A percentile compares a stretch with the other conserved stretches of the same genome.
Conservation (phyloP, 192 early-diverging fungal genomes). For the Martensiomyces pterosporus region DNA sequence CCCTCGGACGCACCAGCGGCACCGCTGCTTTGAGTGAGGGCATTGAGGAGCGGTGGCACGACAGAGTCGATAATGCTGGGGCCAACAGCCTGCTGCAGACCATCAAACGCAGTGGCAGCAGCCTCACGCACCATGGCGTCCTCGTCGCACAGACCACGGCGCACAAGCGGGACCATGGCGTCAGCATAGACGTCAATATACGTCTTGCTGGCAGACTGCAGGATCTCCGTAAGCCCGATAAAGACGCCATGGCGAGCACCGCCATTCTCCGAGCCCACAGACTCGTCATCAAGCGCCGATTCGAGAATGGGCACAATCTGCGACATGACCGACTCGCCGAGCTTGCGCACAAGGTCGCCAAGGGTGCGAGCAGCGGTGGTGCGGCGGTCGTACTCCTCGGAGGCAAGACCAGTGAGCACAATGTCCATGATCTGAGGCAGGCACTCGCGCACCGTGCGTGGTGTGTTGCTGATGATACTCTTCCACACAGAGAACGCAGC, state of each 20-base stretch:
- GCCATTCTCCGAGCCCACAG: slow-evolving; percentile 33
- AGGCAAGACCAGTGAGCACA: slow-evolving; percentile 76
- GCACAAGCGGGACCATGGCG: slow-evolving; percentile 77
- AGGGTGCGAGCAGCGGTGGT: slow-evolving; percentile 86
- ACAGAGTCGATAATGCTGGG: slow-evolving; percentile 91
- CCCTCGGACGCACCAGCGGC: not conserved
- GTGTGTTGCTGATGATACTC: slow-evolving; percentile 90
- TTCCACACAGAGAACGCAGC: slow-evolving; percentile 92
- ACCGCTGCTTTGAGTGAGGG: slow-evolving; percentile 51
- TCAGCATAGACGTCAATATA: slow-evolving; percentile 82
- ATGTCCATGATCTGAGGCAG: slow-evolving; percentile 87
- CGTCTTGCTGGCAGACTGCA: slow-evolving; percentile 75
- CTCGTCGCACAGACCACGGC: slow-evolving; percentile 79
- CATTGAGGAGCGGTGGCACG: slow-evolving; percentile 81
- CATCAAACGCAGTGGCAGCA: slow-evolving; percentile 90
- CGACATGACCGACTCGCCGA: slow-evolving; percentile 85
- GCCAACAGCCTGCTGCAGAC: slow-evolving; percentile 86
- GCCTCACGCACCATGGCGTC: slow-evolving; percentile 86
- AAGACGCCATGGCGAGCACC: slow-evolving; percentile 84
- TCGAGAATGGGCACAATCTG: slow-evolving; percentile 92
- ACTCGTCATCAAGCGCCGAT: slow-evolving; percentile 58
- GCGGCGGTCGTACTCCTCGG: slow-evolving; percentile 72
- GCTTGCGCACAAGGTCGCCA: slow-evolving; percentile 89
- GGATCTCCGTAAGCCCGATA: slow-evolving; percentile 88
- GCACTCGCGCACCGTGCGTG: slow-evolving; percentile 94